phyloP scores from a whole-genome alignment of 768 basidiomycete genomes.

The Podaxis sp. region DNA sequence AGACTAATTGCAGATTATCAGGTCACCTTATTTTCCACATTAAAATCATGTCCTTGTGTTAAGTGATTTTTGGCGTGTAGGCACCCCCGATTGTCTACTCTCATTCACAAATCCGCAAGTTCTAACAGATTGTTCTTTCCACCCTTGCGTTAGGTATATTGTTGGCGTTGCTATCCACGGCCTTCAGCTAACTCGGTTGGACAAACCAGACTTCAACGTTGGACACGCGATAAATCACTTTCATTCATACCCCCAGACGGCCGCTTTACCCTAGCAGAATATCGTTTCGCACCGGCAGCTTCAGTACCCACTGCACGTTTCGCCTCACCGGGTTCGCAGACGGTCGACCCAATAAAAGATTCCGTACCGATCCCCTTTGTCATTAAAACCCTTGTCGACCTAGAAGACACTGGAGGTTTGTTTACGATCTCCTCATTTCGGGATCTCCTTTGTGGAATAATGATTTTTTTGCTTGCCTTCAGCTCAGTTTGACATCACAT shows the following conservation, averaged over 20 bases:
- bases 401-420: conserved; percentile 44
- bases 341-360: conserved; percentile 32
- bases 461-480: conserved; percentile 1
- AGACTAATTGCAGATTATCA: conserved; percentile 73
- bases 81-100: conserved; percentile 85
- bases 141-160: conserved; percentile 85
- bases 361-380: conserved; percentile 52
- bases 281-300: conserved; percentile 60
- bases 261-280: conserved; percentile 80
- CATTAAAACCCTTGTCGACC: conserved; percentile 48
- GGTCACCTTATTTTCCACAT: conserved; percentile 39
- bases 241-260: conserved; percentile 97
- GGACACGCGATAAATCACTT: conserved; percentile 71
- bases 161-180: conserved; percentile 5
- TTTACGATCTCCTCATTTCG: conserved; percentile 1
- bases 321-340: conserved; percentile 20
- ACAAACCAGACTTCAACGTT: conserved; percentile 65
- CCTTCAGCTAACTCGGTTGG: background rate
- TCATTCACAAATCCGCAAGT: conserved; percentile 74
- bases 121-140: conserved; percentile 81
- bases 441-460: background rate
- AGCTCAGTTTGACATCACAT: conserved; percentile 62
- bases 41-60: conserved; percentile 10
- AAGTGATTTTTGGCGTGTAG: conserved; percentile 33
- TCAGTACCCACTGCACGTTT: conserved; percentile 29